phyloP scores from a whole-genome alignment of 148 eudicot genomes.

The Heliosperma pusillum region DNA sequence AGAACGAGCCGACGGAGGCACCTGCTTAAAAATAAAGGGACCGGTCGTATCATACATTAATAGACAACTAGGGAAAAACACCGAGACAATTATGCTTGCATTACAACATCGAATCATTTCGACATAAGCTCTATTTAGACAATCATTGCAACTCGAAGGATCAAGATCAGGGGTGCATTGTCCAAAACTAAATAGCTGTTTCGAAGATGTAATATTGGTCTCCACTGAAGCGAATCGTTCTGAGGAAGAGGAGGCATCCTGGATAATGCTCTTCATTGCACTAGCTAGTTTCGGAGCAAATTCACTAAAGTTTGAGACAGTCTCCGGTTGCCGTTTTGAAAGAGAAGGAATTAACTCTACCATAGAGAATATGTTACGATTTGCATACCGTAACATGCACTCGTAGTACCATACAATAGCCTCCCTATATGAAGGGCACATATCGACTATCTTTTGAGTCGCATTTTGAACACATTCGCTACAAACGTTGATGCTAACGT shows the following conservation, averaged over 20 bases:
- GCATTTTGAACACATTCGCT: conserved; percentile 17
- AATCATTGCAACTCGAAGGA: not conserved
- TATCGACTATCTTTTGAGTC: not conserved
- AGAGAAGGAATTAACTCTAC: not conserved
- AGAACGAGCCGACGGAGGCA: too few relatives aligned
- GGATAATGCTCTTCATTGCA: not conserved
- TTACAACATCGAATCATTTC: not conserved
- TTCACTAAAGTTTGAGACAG: not conserved
- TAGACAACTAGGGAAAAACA: not conserved
- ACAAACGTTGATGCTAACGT: conserved; percentile 6
- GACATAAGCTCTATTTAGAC: not conserved
- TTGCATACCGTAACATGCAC: conserved; percentile 26
- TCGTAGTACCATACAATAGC: conserved; percentile 14
- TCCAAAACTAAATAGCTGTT: conserved; percentile 10
- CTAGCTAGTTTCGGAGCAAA: not conserved
- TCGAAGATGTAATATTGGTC: not conserved
- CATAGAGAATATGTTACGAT: conserved; percentile 17
- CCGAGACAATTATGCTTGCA: not conserved
- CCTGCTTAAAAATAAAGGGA: not conserved
- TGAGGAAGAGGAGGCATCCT: not conserved
- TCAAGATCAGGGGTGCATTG: conserved; percentile 23
- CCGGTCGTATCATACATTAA: conserved; percentile 1
- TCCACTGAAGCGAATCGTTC: conserved; percentile 10
- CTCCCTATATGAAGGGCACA: conserved; percentile 8
- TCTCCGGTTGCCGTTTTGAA: not conserved